Evolutionary conservation across 768 basidiomycete species (phyloP), one percentile per base, ranked within the genome.

Genomic region (Podaxis mareebaensis): DNA sequence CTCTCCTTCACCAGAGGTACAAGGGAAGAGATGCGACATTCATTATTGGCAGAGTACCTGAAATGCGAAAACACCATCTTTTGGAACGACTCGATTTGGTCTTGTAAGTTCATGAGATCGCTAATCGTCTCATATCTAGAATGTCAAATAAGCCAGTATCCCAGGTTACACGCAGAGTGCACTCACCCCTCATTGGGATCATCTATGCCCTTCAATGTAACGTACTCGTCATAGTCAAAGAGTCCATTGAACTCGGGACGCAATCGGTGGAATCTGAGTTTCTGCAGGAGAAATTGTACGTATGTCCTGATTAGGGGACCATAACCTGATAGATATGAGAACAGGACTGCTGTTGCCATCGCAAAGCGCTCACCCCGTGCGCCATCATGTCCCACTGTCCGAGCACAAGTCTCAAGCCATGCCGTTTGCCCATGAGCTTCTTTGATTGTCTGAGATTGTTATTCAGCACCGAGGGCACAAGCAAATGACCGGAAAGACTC

Each of bases 171-270:
- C 56, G 55, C 49, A 53, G 28, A 60, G 22, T 61, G 57, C 5
- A 74, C 89, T 66, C 74, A 97, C 96, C 97, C 97, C 80, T 99
- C 96, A 73, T 99, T 98, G 8, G 97, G 97, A 79, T 99, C 95
- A 72, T 98, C 95, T 65, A 99, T 97, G 24, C 94, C 95, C 76
- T 97, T 96, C 71, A 99, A 79, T 24, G 93, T 94, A 67, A 99
- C 88, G 73, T 99, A 99, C 76, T 99, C 97, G 72, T 99, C 96
- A 69, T 99, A 99, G 76, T 99, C 97, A 72, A 99, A 99, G 5
- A 99, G 78, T 26, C 97, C 97, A 75, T 99, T 99, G 79, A 99
- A 99, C 74, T 99, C 97, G 2, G 94, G 93, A 70, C 97, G 88
- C 46, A 96, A 81, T 28, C 94, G 91, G 75, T 99, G 97, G 76